Percentiles rank a stretch among this genome's conserved stretches.
These are phyloP conservation scores for Cucumis melo DNA, from an alignment of 306 rosid species.

Conservation along the genomic window DNA sequence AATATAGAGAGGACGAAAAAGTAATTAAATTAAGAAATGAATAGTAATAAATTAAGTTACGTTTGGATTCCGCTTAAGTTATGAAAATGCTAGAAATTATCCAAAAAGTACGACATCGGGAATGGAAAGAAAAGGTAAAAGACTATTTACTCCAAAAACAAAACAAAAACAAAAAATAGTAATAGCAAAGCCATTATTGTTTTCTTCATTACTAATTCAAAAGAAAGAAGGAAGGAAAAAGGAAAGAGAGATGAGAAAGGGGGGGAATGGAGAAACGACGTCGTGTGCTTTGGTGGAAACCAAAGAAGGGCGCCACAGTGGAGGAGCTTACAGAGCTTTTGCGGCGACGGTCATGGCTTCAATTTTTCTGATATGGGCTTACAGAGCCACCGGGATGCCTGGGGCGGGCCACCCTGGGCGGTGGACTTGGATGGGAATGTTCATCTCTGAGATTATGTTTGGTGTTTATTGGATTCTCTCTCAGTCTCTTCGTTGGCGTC, in stretches of 20 bases:
- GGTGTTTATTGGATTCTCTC: slow-evolving; percentile 51
- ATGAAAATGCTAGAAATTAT: no score
- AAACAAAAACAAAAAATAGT: no score
- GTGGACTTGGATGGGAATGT: slow-evolving; percentile 31
- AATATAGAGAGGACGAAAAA: no score
- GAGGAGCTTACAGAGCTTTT: slow-evolving; percentile 15
- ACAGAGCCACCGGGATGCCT: slow-evolving; percentile 23
- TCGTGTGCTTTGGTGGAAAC: slow-evolving; percentile 21
- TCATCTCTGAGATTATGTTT: slow-evolving; percentile 21
- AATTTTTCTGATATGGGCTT: slow-evolving; percentile 30
- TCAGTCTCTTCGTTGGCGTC: slow-evolving; percentile 43
- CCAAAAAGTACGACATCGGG: no score
- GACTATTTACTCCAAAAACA: no score
- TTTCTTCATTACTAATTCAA: no score
- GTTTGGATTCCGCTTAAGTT: no score
- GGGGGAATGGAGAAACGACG: not conserved
- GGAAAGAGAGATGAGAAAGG: not conserved
- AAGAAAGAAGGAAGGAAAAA: not conserved
- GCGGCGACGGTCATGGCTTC: slow-evolving; percentile 26
- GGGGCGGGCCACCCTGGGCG: not conserved
- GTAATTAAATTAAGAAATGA: no score
- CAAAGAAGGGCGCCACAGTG: slow-evolving; percentile 14
- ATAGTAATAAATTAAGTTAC: no score
- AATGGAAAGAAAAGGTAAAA: no score
- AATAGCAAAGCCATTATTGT: no score